Evolutionary conservation across 176 grass and related monocot genomes (phyloP).

Genomic region (barley (Hordeum vulgare)): DNA sequence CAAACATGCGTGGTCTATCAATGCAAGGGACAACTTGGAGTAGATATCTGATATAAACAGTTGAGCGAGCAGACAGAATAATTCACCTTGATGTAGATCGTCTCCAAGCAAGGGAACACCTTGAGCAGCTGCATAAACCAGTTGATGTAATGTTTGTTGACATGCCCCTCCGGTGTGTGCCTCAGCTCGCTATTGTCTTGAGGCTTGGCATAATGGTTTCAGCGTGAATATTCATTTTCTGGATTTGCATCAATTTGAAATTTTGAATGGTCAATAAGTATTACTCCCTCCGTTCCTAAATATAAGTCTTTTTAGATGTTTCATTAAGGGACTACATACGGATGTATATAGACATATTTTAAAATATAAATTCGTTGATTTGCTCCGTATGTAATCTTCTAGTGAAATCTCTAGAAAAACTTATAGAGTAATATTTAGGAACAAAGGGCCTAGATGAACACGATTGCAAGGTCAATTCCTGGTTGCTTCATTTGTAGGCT

Average conservation of each 20-base stretch:
- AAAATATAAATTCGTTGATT: too few species aligned
- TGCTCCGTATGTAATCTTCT: too few species aligned
- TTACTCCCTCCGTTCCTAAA: too few species aligned
- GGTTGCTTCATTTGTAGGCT: background rate
- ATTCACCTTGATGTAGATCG: slow-evolving; percentile 22
- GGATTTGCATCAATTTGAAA: background rate
- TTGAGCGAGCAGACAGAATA: background rate
- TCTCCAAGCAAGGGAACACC: slow-evolving; percentile 18
- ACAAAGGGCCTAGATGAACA: too few species aligned
- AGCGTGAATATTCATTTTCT: background rate
- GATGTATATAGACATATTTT: too few species aligned
- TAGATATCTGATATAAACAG: background rate
- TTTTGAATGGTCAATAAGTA: background rate
- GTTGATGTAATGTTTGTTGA: background rate
- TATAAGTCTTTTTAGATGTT: too few species aligned
- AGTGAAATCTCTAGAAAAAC: too few species aligned
- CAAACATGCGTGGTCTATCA: background rate
- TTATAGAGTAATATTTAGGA: too few species aligned
- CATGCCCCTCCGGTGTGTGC: background rate
- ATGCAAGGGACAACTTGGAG: background rate
- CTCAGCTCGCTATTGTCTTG: background rate
- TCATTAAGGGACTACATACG: too few species aligned
- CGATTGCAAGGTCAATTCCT: background rate
- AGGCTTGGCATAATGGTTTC: slow-evolving; percentile 14
- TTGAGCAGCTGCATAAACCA: slow-evolving; percentile 20